Evolutionary conservation across 306 rosid species (phyloP).

Genomic region (Sechiopsis laciniata): DNA sequence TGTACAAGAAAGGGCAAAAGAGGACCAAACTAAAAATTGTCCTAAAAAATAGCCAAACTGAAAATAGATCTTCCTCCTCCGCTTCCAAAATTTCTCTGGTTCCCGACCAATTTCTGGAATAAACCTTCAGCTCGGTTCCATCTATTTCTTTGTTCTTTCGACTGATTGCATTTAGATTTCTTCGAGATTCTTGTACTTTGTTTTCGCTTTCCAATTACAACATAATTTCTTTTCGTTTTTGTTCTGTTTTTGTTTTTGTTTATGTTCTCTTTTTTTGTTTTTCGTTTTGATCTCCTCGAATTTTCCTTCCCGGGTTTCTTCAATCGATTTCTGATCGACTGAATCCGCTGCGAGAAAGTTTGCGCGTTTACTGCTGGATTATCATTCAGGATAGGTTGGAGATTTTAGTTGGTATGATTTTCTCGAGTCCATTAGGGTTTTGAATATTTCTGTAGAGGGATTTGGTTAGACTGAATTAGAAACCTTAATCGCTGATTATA

Average conservation of each 20-base stretch:
- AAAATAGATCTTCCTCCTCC: background rate
- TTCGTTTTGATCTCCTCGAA: constrained; percentile 15
- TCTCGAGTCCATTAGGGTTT: constrained; percentile 19
- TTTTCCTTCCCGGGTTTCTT: constrained; percentile 9
- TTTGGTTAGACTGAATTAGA: background rate
- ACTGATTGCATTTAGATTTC: constrained; percentile 8
- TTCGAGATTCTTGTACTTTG: constrained; percentile 11
- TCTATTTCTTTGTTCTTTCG: background rate
- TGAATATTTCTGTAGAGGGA: background rate
- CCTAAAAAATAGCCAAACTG: background rate
- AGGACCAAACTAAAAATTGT: no score
- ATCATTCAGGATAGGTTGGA: background rate
- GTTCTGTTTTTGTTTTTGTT: background rate
- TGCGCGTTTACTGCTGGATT: constrained; percentile 13
- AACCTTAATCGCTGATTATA: constrained; percentile 15
- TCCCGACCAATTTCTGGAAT: background rate
- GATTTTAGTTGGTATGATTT: constrained; percentile 6
- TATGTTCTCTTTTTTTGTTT: background rate
- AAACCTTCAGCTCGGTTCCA: background rate
- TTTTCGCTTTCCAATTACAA: background rate
- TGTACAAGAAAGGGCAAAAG: no score
- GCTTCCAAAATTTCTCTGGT: background rate
- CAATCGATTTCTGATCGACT: constrained; percentile 4
- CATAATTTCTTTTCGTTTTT: background rate
- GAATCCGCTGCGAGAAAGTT: background rate